These are phyloP conservation scores for Candida endomychidarum DNA, from an alignment of 805 yeast species.

Conservation along the genomic window DNA sequence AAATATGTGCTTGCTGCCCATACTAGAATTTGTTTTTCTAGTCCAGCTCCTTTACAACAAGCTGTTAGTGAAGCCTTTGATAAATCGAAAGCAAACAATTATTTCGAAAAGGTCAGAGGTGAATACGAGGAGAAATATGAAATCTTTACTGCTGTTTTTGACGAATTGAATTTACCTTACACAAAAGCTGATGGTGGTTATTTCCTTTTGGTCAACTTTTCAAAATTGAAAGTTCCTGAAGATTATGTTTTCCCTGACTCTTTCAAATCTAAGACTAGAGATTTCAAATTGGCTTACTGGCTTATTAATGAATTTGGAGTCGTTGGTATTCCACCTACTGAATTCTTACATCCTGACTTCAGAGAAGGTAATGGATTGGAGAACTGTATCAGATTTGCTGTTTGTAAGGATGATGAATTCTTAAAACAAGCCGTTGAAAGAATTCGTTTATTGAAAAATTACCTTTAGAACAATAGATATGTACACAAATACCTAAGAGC, in stretches of 20 bases:
- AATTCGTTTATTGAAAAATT: slow-evolving; percentile 67
- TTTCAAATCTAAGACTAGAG: slow-evolving; percentile 63
- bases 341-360: slow-evolving; percentile 72
- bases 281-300: slow-evolving; percentile 91
- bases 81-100: slow-evolving; percentile 58
- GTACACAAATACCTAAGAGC: no score
- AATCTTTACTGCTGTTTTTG: slow-evolving; percentile 74
- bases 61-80: slow-evolving; percentile 81
- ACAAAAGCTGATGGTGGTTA: slow-evolving; percentile 93
- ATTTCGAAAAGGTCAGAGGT: slow-evolving; percentile 67
- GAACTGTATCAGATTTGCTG: slow-evolving; percentile 87
- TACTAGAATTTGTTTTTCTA: slow-evolving; percentile 88
- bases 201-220: slow-evolving; percentile 83
- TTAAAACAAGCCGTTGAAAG: slow-evolving; percentile 80
- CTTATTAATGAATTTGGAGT: slow-evolving; percentile 88
- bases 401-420: slow-evolving; percentile 86
- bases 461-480: slow-evolving; percentile 32
- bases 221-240: slow-evolving; percentile 75
- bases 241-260: slow-evolving; percentile 76
- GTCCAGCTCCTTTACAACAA: slow-evolving; percentile 90
- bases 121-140: slow-evolving; percentile 71
- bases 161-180: slow-evolving; percentile 85
- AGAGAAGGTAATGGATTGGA: slow-evolving; percentile 68
- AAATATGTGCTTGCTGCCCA: slow-evolving; percentile 86
- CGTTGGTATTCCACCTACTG: slow-evolving; percentile 97